Percentiles rank a stretch among this genome's conserved stretches.
Evolutionary conservation across 306 rosid genomes (phyloP).

Genomic region (Begonia loranthoides): DNA sequence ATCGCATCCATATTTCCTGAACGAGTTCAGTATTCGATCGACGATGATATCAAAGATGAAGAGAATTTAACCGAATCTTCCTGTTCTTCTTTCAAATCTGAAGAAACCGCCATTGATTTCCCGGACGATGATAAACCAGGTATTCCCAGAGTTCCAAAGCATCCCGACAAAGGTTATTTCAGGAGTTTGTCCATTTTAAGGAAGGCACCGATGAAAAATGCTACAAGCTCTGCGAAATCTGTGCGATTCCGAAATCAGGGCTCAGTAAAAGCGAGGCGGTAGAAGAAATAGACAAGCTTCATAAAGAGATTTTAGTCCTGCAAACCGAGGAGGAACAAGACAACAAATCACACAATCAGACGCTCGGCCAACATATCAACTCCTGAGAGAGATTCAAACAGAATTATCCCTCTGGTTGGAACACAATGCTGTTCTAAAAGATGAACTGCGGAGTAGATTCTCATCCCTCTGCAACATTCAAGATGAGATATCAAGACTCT

Average conservation of each 20-base stretch:
- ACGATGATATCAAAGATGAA: slow-evolving; percentile 40
- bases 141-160: slow-evolving; percentile 47
- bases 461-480: slow-evolving; percentile 49
- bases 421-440: slow-evolving; percentile 49
- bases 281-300: slow-evolving; percentile 51
- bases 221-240: slow-evolving; percentile 25
- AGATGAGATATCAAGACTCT: slow-evolving; percentile 48
- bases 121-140: slow-evolving; percentile 11
- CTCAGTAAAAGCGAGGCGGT: slow-evolving; percentile 46
- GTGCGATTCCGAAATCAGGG: slow-evolving; percentile 27
- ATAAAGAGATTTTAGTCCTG: slow-evolving; percentile 53
- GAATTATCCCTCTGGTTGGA: slow-evolving; percentile 75
- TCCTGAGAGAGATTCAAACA: slow-evolving; percentile 67
- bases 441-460: slow-evolving; percentile 50
- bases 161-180: slow-evolving; percentile 21
- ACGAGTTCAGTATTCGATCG: slow-evolving; percentile 49
- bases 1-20: slow-evolving; percentile 71
- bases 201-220: slow-evolving; percentile 21
- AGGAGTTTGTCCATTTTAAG: slow-evolving; percentile 42
- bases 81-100: slow-evolving; percentile 9
- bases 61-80: slow-evolving; percentile 15
- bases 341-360: slow-evolving; percentile 29
- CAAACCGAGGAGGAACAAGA: slow-evolving; percentile 37
- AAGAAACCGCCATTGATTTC: slow-evolving; percentile 4
- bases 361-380: slow-evolving; percentile 43